These are phyloP conservation scores for Entonaema liquescens DNA, from an alignment of 495 filamentous ascomycete genomes.

Conservation along the genomic window DNA sequence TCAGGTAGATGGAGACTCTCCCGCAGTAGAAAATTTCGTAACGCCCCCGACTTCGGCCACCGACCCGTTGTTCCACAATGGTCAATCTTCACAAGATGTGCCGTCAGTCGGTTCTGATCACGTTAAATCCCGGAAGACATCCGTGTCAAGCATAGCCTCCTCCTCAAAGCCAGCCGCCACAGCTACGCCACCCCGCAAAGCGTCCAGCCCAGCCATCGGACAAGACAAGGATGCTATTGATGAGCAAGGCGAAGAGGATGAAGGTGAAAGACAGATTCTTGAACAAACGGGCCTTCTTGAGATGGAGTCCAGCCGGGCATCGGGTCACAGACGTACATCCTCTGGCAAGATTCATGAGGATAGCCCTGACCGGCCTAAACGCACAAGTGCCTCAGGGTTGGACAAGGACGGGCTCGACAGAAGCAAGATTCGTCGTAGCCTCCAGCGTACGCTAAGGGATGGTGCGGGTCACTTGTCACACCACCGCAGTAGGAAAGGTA, in stretches of 20 bases:
- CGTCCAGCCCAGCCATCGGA: constrained; percentile 44
- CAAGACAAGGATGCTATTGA: constrained; percentile 41
- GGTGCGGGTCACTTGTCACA: constrained; percentile 70
- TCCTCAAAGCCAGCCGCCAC: constrained; percentile 43
- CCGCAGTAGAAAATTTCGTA: constrained; percentile 53
- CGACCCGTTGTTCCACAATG: constrained; percentile 56
- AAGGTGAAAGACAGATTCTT: constrained; percentile 59
- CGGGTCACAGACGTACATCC: constrained; percentile 44
- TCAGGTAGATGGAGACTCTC: constrained; percentile 50
- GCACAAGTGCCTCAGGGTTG: constrained; percentile 33
- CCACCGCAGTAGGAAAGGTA: constrained; percentile 77
- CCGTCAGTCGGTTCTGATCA: constrained; percentile 56
- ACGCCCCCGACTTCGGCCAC: constrained; percentile 57
- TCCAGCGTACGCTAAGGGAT: constrained; percentile 94
- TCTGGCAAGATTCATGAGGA: constrained; percentile 46
- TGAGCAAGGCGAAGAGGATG: constrained; percentile 53
- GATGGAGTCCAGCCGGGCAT: constrained; percentile 30
- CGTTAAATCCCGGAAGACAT: constrained; percentile 49
- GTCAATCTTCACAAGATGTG: constrained; percentile 62
- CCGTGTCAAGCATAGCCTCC: constrained; percentile 53
- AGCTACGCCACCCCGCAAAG: constrained; percentile 45
- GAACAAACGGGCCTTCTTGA: constrained; percentile 60
- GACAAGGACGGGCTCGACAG: constrained; percentile 57
- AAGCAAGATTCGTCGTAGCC: constrained; percentile 79
- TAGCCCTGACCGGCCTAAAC: constrained; percentile 45